Evolutionary conservation across 2,329 filamentous ascomycete species (phyloP).

Genomic region (Xylaria sp.): DNA sequence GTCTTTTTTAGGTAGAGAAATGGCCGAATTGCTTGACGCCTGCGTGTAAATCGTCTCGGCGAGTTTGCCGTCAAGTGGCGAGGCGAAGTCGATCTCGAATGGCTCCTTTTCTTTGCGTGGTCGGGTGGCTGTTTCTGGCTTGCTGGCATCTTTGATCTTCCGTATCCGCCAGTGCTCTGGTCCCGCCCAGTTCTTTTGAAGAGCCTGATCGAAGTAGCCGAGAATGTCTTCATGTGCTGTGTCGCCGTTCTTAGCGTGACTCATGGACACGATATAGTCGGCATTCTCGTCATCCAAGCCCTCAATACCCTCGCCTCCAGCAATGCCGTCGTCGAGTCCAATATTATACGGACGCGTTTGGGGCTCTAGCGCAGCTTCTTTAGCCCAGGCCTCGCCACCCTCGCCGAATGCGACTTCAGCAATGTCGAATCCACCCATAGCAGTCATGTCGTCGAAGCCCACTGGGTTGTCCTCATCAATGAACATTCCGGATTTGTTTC

Average conservation of each 20-base stretch:
- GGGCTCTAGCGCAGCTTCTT: conserved; percentile 83
- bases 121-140: conserved; percentile 64
- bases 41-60: conserved; percentile 82
- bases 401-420: conserved; percentile 84
- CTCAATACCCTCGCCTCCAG: conserved; percentile 57
- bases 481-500: conserved; percentile 78
- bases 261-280: conserved; percentile 81
- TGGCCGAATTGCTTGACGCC: conserved; percentile 78
- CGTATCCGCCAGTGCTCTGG: conserved; percentile 99
- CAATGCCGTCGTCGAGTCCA: conserved; percentile 60
- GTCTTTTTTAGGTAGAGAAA: conserved; percentile 89
- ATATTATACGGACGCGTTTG: conserved; percentile 81
- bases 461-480: conserved; percentile 85
- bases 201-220: conserved; percentile 95
- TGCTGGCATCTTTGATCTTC: conserved; percentile 81
- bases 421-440: conserved; percentile 72
- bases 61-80: conserved; percentile 72
- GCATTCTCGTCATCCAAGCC: conserved; percentile 68
- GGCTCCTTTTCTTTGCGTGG: conserved; percentile 93
- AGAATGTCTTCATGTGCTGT: conserved; percentile 88
- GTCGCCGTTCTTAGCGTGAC: conserved; percentile 69
- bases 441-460: conserved; percentile 81
- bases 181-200: conserved; percentile 96
- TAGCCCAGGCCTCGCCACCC: conserved; percentile 94
- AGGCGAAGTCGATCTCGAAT: conserved; percentile 89